Conservation (phyloP, 345 rosid genomes). For the Rhodomyrtus tomentosa region DNA sequence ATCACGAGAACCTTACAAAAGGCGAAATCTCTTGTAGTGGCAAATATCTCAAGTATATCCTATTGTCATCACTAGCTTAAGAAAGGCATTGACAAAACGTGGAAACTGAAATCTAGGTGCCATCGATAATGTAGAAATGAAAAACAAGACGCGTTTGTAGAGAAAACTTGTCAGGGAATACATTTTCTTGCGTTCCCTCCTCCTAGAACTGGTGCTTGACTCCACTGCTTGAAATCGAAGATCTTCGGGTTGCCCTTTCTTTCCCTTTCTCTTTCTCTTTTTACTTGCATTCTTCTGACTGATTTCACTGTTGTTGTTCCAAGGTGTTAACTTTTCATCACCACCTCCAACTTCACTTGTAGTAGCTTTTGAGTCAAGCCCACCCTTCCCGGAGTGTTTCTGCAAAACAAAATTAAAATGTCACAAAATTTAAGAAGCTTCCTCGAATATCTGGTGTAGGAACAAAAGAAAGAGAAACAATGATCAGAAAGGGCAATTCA, state of each 20-base stretch:
- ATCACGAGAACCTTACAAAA: background rate
- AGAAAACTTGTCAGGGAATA: background rate
- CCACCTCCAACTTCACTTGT: slow-evolving; percentile 7
- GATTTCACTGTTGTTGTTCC: slow-evolving; percentile 4
- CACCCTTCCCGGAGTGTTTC: slow-evolving; percentile 8
- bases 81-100: background rate
- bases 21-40: background rate
- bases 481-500: background rate
- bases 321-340: background rate
- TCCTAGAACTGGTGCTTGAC: slow-evolving; percentile 25
- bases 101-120: background rate
- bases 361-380: background rate
- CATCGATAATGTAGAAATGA: background rate
- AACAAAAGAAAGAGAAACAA: background rate
- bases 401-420: background rate
- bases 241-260: slow-evolving; percentile 52
- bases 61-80: background rate
- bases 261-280: slow-evolving; percentile 58
- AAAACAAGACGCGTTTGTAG: background rate
- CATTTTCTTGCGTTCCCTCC: slow-evolving; percentile 29
- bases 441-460: background rate
- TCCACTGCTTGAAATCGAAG: slow-evolving; percentile 49
- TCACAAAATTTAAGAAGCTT: background rate
- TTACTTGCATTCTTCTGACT: slow-evolving; percentile 9
- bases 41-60: background rate